These are phyloP conservation scores for Apodospora peruviana DNA, from an alignment of 495 filamentous ascomycete species.

Conservation along the genomic window DNA sequence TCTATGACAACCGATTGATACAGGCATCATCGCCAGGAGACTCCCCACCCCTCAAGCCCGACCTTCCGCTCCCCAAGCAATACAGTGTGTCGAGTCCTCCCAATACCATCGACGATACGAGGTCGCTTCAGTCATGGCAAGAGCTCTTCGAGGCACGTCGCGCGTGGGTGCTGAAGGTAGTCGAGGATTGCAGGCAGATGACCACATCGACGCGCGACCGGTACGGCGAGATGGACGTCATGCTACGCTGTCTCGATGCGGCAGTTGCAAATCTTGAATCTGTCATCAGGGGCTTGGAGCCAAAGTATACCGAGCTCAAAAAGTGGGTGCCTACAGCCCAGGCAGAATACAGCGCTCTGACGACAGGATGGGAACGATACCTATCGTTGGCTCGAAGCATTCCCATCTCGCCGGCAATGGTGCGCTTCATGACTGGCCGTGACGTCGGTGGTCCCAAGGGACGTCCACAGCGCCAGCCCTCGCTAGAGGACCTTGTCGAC, in stretches of 20 bases:
- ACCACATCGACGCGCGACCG: conserved; percentile 42
- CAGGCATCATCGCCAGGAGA: conserved; percentile 37
- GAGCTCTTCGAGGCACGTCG: conserved; percentile 68
- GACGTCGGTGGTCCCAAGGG: conserved; percentile 36
- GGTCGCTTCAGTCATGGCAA: conserved; percentile 75
- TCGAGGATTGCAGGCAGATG: conserved; percentile 56
- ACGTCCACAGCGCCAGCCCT: conserved; percentile 33
- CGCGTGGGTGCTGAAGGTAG: conserved; percentile 67
- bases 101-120: conserved; percentile 65
- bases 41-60: conserved; percentile 37
- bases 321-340: conserved; percentile 65
- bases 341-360: conserved; percentile 61
- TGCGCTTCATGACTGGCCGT: conserved; percentile 48
- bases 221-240: conserved; percentile 62
- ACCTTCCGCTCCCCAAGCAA: conserved; percentile 51
- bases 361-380: conserved; percentile 64
- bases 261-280: conserved; percentile 75
- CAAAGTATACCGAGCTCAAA: conserved; percentile 67
- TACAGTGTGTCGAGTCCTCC: conserved; percentile 58
- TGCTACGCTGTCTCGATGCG: conserved; percentile 66
- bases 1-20: conserved; percentile 73
- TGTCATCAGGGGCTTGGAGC: conserved; percentile 67
- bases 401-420: conserved; percentile 45
- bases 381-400: conserved; percentile 58
- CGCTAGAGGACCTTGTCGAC: conserved; percentile 70